Percentiles rank a stretch among this genome's conserved stretches.
phyloP scores from a whole-genome alignment of 2,329 filamentous ascomycete species.

The Juglanconis oblonga region DNA sequence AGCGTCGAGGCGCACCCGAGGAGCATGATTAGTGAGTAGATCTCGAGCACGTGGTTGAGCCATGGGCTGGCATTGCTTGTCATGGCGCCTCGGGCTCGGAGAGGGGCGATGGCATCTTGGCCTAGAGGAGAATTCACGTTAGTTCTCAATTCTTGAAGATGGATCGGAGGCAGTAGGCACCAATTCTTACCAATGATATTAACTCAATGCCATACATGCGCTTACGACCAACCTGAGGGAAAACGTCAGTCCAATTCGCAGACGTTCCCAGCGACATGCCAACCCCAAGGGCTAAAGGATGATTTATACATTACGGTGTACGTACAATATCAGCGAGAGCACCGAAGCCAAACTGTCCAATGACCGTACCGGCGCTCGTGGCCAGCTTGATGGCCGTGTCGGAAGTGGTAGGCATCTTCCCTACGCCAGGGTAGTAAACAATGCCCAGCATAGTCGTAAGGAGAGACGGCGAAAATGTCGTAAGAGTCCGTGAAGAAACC shows the following conservation, averaged over 20 bases:
- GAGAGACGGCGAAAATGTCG: constrained; percentile 75
- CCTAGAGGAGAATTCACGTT: constrained; percentile 20
- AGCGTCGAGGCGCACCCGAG: constrained; percentile 66
- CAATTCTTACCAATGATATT: constrained; percentile 50
- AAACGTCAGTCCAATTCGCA: not conserved
- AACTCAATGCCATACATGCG: constrained; percentile 70
- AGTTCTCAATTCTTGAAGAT: not conserved
- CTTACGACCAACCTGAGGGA: constrained; percentile 40
- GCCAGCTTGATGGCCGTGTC: constrained; percentile 85
- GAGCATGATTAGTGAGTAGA: constrained; percentile 75
- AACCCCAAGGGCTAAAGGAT: too few species aligned
- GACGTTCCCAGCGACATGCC: too few species aligned
- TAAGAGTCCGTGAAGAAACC: constrained; percentile 83
- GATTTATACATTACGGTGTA: not conserved
- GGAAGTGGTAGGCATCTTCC: constrained; percentile 61
- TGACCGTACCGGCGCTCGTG: constrained; percentile 77
- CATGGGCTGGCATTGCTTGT: constrained; percentile 50
- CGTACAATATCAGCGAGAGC: constrained; percentile 61
- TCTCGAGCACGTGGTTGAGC: constrained; percentile 76
- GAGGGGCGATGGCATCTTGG: constrained; percentile 55
- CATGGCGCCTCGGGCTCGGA: constrained; percentile 45
- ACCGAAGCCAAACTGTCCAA: constrained; percentile 80
- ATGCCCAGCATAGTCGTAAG: constrained; percentile 75
- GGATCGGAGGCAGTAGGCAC: not conserved
- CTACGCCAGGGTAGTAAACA: constrained; percentile 63